Evolutionary conservation across 2,329 filamentous ascomycete species (phyloP), one percentile per base, ranked within the genome.

Genomic region (Pyricularia grisea): DNA sequence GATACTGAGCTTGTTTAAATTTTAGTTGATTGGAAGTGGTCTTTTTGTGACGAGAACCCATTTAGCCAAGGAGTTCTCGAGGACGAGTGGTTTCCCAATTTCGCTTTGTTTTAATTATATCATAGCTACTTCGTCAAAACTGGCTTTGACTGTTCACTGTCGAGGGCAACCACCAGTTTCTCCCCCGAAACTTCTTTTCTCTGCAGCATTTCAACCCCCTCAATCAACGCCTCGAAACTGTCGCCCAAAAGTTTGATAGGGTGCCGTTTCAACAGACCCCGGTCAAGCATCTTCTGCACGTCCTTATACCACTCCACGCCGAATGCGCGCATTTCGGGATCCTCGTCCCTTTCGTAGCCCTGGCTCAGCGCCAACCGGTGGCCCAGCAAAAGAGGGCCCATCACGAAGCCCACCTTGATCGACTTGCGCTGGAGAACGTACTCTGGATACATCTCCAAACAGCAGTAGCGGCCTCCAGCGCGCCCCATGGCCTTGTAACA

Each of bases 401-500:
- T 50, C 4, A 69, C 33, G 28, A 69, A 71, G 55, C 27, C 25
- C 10, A 27, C 70, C 2, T 71, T 67, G 4, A 71, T 36, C 10
- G 70, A 70, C n/a, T 30, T 67, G 58, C 14, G 70, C 70, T n/a
- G 69, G 68, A 6, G 71, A 67, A 33, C 12, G 67, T 17, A 14
- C 4, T 33, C 70, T 27, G 36, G 66, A 6, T 55, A 68, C 11
- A 33, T 28, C 58, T 74, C 74, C 7, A 75, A 66, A 6, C 63
- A n/a, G 12, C 65, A 69, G 33, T 73, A 75, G 3, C 71, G 50
- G 20, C 74, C 74, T 14, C 74, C 74, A 0, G 68, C 11, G 4
- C 72, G 72, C n/a, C 63, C 60, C 63, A 85, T 75, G 11, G 81
- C 78, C 1, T 75, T 74, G 33, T 79, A 78, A 73, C 78, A 80